Evolutionary conservation across 2,329 filamentous ascomycete species (phyloP), one percentile per base, ranked within the genome.

Genomic region (Penicillium thymicola): DNA sequence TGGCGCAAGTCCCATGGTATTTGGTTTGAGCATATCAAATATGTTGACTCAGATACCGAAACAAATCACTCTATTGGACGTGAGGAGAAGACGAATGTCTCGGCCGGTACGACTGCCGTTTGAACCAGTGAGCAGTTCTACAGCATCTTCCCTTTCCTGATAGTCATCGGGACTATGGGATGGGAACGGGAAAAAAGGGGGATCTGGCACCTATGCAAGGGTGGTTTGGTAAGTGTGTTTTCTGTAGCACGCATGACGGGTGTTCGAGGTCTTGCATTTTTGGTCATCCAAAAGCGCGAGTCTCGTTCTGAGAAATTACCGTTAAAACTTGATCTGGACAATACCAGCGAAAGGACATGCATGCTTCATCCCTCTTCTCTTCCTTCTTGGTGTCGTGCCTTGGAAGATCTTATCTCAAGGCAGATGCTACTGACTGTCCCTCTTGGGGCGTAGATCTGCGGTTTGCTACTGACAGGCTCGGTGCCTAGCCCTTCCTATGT

Each of bases 311-410:
- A 92, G 88, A 93, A 85, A 85, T 92, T 87, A 92, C 89, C 89
- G 89, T 88, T 81, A 80, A 79, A 90, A 92, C 89, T 92, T 92
- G 89, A 92, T 92, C 89, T 89, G 88, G 89, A 91, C 92, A 92
- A 93, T 92, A 89, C 89, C 88, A 90, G 91, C 91, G 91, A 90
- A 93, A 95, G 90, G 88, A 95, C 64, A 66, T 66, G 64, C 64
- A 47, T 62, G 61, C 59, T 61, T 60, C 47, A 57, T 49, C 47
- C 47, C 54, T 51, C 38, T 52, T 51, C 40, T 55, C 7, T 32
- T 37, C 51, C 21, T 47, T 11, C 10, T 54, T 52, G 40, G 59
- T 55, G 53, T 61, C 47, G 46, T 54, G 41, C 47, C 49, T 40
- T 49, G 40, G 42, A 36, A 32, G 51, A 36, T 28, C 11, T 11